Evolutionary conservation across 805 yeast species (phyloP).

Genomic region (Candida namnaoensis): DNA sequence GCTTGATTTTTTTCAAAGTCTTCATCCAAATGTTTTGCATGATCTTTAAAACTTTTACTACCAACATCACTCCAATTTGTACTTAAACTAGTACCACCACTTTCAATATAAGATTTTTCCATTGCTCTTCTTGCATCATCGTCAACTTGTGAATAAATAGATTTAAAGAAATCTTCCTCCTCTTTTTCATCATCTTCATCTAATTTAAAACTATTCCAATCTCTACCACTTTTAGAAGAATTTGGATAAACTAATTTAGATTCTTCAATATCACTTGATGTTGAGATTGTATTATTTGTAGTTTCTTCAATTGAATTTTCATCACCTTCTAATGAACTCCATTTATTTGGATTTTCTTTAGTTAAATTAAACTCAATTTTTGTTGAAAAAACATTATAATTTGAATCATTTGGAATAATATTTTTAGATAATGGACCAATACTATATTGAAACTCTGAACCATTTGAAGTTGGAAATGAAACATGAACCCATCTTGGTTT

Average conservation of each 20-base stretch:
- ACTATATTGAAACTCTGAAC: conserved; percentile 49
- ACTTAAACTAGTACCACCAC: conserved; percentile 87
- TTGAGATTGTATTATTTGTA: conserved; percentile 4
- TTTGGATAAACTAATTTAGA: conserved; percentile 38
- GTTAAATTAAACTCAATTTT: conserved; percentile 63
- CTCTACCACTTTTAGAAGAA: conserved; percentile 50
- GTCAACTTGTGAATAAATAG: conserved; percentile 70
- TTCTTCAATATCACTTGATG: neutral
- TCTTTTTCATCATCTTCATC: conserved; percentile 37
- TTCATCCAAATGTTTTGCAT: too few species aligned
- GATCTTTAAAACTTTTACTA: conserved; percentile 34
- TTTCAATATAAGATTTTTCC: conserved; percentile 93
- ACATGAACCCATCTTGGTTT: conserved; percentile 26
- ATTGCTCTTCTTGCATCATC: conserved; percentile 87
- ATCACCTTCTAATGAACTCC: conserved; percentile 39
- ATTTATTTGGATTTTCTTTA: conserved; percentile 37
- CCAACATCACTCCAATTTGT: conserved; percentile 91
- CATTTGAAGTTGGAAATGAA: conserved; percentile 37
- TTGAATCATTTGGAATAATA: conserved; percentile 38
- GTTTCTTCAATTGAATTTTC: conserved; percentile 3
- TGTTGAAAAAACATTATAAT: conserved; percentile 50
- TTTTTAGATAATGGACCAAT: conserved; percentile 43
- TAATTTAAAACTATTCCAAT: conserved; percentile 59
- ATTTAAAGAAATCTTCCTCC: conserved; percentile 63
- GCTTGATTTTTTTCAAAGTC: too few species aligned